Conservation (phyloP, 75 land plant species). For the Pinus taeda region DNA sequence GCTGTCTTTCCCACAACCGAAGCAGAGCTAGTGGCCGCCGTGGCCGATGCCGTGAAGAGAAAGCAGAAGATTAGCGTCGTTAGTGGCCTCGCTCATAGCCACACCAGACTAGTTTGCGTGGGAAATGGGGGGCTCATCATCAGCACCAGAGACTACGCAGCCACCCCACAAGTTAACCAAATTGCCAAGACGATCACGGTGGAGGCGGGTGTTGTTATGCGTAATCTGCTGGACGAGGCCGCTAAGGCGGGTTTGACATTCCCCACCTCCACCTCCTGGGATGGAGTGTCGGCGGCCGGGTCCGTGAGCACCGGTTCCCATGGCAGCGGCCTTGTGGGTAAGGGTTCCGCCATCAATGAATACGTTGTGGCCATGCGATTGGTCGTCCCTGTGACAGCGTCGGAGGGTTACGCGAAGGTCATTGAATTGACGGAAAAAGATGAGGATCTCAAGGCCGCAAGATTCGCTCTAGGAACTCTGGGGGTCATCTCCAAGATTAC, state of each 20-base stretch:
- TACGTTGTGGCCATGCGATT: conserved; percentile 20
- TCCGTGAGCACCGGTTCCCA: conserved; percentile 21
- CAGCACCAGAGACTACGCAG: background rate
- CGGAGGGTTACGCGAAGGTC: conserved; percentile 24
- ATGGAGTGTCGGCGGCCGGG: conserved; percentile 27
- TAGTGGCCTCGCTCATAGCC: background rate
- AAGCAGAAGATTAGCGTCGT: background rate
- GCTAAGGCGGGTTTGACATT: conserved; percentile 2
- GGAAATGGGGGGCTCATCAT: background rate
- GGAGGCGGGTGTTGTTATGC: conserved; percentile 11
- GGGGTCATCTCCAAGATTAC: conserved; percentile 24
- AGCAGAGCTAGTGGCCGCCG: background rate
- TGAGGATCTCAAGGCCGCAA: conserved; percentile 18
- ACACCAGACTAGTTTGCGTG: background rate
- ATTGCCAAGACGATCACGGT: conserved; percentile 1
- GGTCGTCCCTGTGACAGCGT: conserved; percentile 20
- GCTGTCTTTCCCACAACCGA: background rate
- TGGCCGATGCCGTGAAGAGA: background rate
- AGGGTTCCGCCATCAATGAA: conserved; percentile 26
- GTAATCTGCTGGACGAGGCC: conserved; percentile 15
- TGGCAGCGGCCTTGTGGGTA: conserved; percentile 27
- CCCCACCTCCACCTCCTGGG: conserved; percentile 32
- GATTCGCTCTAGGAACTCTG: conserved; percentile 14
- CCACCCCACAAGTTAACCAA: background rate
- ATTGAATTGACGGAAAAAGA: background rate